Conservation (phyloP, 2,329 filamentous ascomycete species). For the Sporothrix brasiliensis region DNA sequence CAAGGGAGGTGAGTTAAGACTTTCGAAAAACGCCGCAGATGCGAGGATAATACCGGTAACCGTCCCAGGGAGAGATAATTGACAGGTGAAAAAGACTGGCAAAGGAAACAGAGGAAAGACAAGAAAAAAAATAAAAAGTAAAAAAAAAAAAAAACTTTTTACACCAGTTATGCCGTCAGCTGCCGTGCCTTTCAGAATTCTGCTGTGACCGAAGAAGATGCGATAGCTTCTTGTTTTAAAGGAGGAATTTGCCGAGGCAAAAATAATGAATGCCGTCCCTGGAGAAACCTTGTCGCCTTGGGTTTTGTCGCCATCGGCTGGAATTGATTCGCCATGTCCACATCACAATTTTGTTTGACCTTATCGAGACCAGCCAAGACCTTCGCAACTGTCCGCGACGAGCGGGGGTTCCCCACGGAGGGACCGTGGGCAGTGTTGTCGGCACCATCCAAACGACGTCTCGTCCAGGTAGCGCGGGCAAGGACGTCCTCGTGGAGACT, state of each 20-base stretch:
- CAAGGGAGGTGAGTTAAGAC: constrained; percentile 36
- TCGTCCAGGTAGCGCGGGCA: constrained; percentile 8
- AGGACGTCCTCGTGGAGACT: constrained; percentile 45
- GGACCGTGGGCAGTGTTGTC: constrained; percentile 52
- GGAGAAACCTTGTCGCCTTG: constrained; percentile 68
- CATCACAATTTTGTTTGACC: constrained; percentile 73
- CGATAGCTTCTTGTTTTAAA: constrained; percentile 59
- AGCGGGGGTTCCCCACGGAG: constrained; percentile 49
- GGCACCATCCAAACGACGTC: constrained; percentile 42
- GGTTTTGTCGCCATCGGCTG: constrained; percentile 55
- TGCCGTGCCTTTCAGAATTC: constrained; percentile 40
- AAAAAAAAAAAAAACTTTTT: constrained; percentile 10
- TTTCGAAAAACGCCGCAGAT: constrained; percentile 38
- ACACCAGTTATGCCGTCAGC: constrained; percentile 37
- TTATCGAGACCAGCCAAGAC: constrained; percentile 65
- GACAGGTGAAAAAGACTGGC: not conserved
- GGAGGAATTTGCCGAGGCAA: constrained; percentile 68
- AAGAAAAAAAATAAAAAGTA: not conserved
- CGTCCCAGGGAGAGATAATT: constrained; percentile 32
- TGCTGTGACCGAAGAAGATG: constrained; percentile 53
- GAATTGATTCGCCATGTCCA: constrained; percentile 69
- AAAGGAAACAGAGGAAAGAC: constrained; percentile 26
- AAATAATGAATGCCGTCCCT: constrained; percentile 73
- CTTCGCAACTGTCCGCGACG: constrained; percentile 52
- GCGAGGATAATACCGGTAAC: constrained; percentile 36